phyloP scores from a whole-genome alignment of 306 rosid genomes.

The Luffa acutangula region DNA sequence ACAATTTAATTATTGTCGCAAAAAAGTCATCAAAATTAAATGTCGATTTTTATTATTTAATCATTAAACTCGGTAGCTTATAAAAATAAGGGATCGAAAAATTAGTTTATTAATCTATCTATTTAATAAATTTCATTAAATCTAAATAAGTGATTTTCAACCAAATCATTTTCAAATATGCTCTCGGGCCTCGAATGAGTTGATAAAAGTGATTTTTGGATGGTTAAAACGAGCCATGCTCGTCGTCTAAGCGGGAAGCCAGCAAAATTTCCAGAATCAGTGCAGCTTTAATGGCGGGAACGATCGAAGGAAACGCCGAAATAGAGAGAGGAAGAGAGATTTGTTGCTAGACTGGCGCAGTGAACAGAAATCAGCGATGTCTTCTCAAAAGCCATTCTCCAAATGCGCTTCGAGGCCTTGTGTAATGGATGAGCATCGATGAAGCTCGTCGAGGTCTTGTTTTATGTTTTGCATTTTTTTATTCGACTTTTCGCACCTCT shows the following conservation, averaged over 20 bases:
- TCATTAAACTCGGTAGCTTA: too few species aligned
- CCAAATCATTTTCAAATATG: too few species aligned
- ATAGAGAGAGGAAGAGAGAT: background rate
- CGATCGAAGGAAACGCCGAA: background rate
- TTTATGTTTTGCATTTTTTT: slow-evolving; percentile 19
- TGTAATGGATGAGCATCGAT: slow-evolving; percentile 63
- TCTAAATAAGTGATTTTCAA: too few species aligned
- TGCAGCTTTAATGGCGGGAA: slow-evolving; percentile 1
- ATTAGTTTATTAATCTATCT: too few species aligned
- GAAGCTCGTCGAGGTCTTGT: slow-evolving; percentile 91
- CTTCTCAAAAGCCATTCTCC: slow-evolving; percentile 30
- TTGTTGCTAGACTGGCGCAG: background rate
- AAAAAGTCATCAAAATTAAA: too few species aligned
- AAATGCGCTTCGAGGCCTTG: slow-evolving; percentile 68
- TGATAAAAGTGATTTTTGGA: too few species aligned
- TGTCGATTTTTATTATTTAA: too few species aligned
- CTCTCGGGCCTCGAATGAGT: too few species aligned
- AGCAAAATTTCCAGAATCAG: too few species aligned
- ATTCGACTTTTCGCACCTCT: background rate
- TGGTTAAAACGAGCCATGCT: background rate
- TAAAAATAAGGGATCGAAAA: too few species aligned
- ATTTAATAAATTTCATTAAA: too few species aligned
- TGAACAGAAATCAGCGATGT: slow-evolving; percentile 21
- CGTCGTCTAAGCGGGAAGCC: background rate
- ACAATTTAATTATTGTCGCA: too few species aligned